Base-by-base conservation (phyloP, 2,329 filamentous ascomycete genomes). In the Alternaria rosae region DNA sequence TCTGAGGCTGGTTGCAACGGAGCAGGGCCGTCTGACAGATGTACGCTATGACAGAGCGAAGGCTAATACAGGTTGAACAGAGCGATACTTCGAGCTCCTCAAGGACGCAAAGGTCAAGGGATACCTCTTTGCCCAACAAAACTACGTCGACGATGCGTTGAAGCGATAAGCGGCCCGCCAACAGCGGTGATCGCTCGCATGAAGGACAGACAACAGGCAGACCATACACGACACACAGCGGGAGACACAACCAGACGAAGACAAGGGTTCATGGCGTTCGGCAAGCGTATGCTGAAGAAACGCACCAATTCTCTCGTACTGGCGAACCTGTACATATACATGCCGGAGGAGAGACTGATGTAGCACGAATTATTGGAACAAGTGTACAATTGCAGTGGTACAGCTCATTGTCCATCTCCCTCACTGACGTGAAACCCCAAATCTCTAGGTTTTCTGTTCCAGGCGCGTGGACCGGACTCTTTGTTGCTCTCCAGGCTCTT, bases 121-220 rank as follows among this genome's bases (percentile, higher is more conserved):
- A 62, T 92, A 92, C 79, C 83, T 92, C 67, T 93, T 92, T 72
- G 83, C 93, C 76, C 91, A 94, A 82, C 89, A 91, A 77, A 93
- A 93, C 83, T 92, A 92, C 80, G 77, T 89, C 62, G 80, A 73
- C 43, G 68, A 69, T 23, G 51, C 60, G 20, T 61, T 61, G 56
- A 70, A 70, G 62, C 48, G 66, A 51, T 66, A 68, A 60, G 59
- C 41, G 47, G 30, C 41, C 44, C 50, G 20, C 35, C 42, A 38
- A 23, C 25, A 35, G 30, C 47, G 13, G 53, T 53, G 17, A 54
- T 52, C 54, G 38, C 25, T 43, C 54, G 35, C 42, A 28, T 30
- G 10, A 43, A 44, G 43, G 21, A 56, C 45, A 48, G 17, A 48
- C 28, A 44, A 41, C 59, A 3, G 48, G 55, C 48, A 43, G 47